Evolutionary conservation across 441 rosid species (phyloP).

Genomic region (Macaranga tanarius): DNA sequence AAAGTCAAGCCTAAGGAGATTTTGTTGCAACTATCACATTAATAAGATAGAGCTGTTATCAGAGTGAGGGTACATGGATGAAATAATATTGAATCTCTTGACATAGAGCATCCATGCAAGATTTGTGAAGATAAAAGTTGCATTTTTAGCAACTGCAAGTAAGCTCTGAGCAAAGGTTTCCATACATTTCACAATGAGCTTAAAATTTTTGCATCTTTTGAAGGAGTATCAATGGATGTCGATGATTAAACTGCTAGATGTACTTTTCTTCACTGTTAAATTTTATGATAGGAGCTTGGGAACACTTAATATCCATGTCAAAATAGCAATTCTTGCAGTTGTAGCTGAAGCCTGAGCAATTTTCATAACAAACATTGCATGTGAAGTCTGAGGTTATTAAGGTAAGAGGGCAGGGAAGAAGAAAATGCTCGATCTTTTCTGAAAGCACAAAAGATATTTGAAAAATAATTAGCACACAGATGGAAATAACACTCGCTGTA

Average conservation of each 20-base stretch:
- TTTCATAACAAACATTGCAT: background rate
- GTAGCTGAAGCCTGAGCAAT: background rate
- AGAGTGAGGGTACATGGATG: slow-evolving; percentile 20
- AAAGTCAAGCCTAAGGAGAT: background rate
- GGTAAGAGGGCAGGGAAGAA: background rate
- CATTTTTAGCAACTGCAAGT: slow-evolving; percentile 21
- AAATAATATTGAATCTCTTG: background rate
- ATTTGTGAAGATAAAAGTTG: slow-evolving; percentile 14
- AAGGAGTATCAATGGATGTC: slow-evolving; percentile 13
- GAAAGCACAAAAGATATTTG: slow-evolving; percentile 3
- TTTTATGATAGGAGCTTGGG: background rate
- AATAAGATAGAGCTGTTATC: background rate
- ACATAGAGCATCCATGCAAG: slow-evolving; percentile 15
- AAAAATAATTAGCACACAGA: slow-evolving; percentile 7
- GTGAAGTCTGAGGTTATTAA: background rate
- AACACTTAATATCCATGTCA: slow-evolving; percentile 18
- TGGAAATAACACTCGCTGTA: slow-evolving; percentile 8
- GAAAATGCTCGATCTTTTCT: background rate
- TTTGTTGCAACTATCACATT: background rate
- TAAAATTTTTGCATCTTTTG: background rate
- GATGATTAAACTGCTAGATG: slow-evolving; percentile 11
- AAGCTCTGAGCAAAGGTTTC: background rate
- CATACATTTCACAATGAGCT: slow-evolving; percentile 8
- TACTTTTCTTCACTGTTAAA: background rate
- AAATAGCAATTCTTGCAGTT: slow-evolving; percentile 8